A percentile compares a stretch with the other conserved stretches of the same genome.
These are phyloP conservation scores for Rhododendron henanense DNA, from an alignment of 148 eudicot genomes.

Conservation along the genomic window DNA sequence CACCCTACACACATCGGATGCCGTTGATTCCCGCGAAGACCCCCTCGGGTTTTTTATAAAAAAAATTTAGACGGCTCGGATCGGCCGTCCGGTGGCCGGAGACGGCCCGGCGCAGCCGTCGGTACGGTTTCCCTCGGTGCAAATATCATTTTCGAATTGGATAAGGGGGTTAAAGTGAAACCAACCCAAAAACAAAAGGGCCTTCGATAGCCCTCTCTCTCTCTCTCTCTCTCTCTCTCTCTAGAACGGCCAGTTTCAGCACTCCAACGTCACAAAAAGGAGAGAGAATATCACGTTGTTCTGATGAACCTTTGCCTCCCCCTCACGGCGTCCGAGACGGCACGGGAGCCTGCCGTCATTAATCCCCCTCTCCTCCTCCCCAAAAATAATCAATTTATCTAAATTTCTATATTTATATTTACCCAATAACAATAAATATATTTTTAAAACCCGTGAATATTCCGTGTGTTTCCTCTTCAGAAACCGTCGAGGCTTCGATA, in stretches of 20 bases:
- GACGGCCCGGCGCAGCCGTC: too few relatives aligned
- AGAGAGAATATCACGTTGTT: conserved; percentile 34
- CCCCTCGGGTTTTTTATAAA: too few relatives aligned
- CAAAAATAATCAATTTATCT: not conserved
- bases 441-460: not conserved
- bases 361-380: not conserved
- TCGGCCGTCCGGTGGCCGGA: too few relatives aligned
- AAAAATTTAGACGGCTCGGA: too few relatives aligned
- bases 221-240: not conserved
- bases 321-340: conserved; percentile 39
- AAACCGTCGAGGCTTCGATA: conserved; percentile 11
- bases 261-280: conserved; percentile 1
- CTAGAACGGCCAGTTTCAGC: not conserved
- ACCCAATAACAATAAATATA: not conserved
- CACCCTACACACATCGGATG: too few relatives aligned
- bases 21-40: too few relatives aligned
- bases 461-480: conserved; percentile 16
- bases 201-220: not conserved
- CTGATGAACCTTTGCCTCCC: conserved; percentile 24
- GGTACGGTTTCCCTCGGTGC: too few relatives aligned
- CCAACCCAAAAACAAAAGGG: not conserved
- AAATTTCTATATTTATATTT: not conserved
- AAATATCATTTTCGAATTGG: not conserved
- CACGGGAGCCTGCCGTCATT: conserved; percentile 32
- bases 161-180: not conserved